These are phyloP conservation scores for Rhytidiadelphus loreus DNA, from an alignment of 225 moss, liverwort and hornwort genomes.

Conservation along the genomic window DNA sequence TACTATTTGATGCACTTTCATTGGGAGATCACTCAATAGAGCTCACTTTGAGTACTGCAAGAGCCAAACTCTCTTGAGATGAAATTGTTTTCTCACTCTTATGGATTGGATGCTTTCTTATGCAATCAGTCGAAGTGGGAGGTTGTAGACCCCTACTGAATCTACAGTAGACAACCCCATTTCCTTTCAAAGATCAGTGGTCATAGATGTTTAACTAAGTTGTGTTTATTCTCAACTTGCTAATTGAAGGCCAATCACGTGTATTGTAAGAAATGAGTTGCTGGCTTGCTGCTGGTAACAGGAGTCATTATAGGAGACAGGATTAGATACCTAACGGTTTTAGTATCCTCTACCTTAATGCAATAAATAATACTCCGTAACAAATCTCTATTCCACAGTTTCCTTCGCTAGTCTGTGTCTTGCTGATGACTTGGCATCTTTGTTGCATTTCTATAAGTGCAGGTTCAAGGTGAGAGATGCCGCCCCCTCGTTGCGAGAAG, in stretches of 20 bases:
- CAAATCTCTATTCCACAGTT: background rate
- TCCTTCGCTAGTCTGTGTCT: background rate
- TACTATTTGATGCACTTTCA: background rate
- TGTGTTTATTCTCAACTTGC: background rate
- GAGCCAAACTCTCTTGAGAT: background rate
- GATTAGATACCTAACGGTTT: too few species aligned
- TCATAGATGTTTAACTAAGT: background rate
- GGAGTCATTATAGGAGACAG: too few species aligned
- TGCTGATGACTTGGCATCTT: background rate
- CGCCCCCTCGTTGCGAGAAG: background rate
- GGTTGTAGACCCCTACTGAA: background rate
- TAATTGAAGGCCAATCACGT: background rate
- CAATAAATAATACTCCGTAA: background rate
- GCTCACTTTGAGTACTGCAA: background rate
- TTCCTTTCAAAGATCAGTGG: background rate
- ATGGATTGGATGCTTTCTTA: background rate
- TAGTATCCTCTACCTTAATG: background rate
- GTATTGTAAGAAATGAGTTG: background rate
- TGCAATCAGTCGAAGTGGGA: background rate
- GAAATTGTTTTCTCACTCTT: background rate
- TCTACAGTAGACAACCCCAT: background rate
- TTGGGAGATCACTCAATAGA: background rate
- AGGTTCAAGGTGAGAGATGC: slow-evolving; percentile 6
- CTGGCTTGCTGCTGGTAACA: too few species aligned
- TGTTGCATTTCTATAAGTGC: background rate